Evolutionary conservation across 768 basidiomycete species (phyloP), one percentile per base, ranked within the genome.

Genomic region (Mycena galopus): DNA sequence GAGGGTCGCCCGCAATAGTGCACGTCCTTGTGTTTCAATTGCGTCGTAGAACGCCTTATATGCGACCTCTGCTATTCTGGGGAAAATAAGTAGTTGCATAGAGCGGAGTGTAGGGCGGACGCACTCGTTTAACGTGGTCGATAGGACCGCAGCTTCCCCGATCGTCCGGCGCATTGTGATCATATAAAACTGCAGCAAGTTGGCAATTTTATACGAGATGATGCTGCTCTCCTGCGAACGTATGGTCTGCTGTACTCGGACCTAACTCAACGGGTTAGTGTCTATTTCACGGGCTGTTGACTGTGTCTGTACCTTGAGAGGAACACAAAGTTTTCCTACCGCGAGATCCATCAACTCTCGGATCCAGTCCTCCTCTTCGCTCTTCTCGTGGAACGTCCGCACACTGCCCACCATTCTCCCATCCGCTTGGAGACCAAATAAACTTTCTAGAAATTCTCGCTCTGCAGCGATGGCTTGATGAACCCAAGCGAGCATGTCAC

Each of bases 401-500:
- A 91, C 86, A 72, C 91, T 88, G 70, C 97, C 89, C 69, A 96
- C 91, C 96, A 96, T 93, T 78, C 92, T 82, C 2, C 84, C 85
- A 65, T 91, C 89, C 44, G 84, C 86, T 62, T 86, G 88, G 60
- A 96, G 77, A 8, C 89, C 93, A 73, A 99, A 98, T 29, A 99
- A 81, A 37, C 90, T 87, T 77, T 98, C 96, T 25, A 99, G 87
- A 77, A 97, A 96, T 82, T 99, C 98, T 53, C 92, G 92, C 78
- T 99, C 98, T 1, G 94, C 94, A 0, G 98, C 98, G 71, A 98
- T 96, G 0, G 93, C 90, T 73, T 99, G 97, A 81, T 99, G 97
- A 0, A 98, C 92, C 97, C 97, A 98, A 0, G 97, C 97, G 10
- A 99, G 90, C 95, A 99, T 99, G 82, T 99, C 97, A 17, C 98